A percentile compares a stretch with the other conserved stretches of the same genome.
phyloP scores from a whole-genome alignment of 495 filamentous ascomycete species.

The Xylaria flabelliformis region DNA sequence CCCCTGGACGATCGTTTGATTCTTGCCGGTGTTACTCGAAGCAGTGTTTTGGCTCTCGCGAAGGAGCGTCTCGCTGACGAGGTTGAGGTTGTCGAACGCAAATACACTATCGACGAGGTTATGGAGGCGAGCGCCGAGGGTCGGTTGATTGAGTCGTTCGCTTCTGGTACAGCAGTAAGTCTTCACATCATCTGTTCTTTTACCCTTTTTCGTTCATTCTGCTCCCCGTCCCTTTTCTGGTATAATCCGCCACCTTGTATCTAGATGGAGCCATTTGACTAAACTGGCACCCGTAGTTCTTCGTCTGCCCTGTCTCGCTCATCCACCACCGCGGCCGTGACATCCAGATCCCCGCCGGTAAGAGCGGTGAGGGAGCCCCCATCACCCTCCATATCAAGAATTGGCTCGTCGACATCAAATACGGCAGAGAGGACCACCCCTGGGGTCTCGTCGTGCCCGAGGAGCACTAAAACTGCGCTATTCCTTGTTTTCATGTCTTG shows the following conservation, averaged over 20 bases:
- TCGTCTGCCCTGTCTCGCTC: constrained; percentile 74
- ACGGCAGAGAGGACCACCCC: constrained; percentile 76
- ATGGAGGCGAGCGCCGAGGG: constrained; percentile 75
- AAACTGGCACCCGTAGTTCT: constrained; percentile 60
- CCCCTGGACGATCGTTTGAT: constrained; percentile 82
- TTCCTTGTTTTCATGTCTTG: constrained; percentile 22
- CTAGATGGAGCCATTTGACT: neutral
- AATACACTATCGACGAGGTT: constrained; percentile 81
- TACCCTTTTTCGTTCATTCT: neutral
- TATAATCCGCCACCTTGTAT: neutral
- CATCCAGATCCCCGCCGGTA: constrained; percentile 67
- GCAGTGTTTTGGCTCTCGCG: constrained; percentile 77
- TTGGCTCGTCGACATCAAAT: constrained; percentile 87
- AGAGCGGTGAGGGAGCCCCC: constrained; percentile 61
- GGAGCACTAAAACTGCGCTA: constrained; percentile 36
- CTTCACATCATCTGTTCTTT: neutral
- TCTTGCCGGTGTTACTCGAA: constrained; percentile 81
- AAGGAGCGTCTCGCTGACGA: constrained; percentile 65
- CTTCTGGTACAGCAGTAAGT: constrained; percentile 83
- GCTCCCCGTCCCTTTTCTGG: neutral
- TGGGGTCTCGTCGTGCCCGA: constrained; percentile 81
- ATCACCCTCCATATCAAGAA: constrained; percentile 75
- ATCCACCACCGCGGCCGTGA: constrained; percentile 77
- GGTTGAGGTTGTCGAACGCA: constrained; percentile 76
- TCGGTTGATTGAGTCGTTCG: constrained; percentile 82